Percentiles rank a stretch among this genome's conserved stretches.
phyloP scores from a whole-genome alignment of 495 filamentous ascomycete genomes.

The Aspergillus haitiensis region DNA sequence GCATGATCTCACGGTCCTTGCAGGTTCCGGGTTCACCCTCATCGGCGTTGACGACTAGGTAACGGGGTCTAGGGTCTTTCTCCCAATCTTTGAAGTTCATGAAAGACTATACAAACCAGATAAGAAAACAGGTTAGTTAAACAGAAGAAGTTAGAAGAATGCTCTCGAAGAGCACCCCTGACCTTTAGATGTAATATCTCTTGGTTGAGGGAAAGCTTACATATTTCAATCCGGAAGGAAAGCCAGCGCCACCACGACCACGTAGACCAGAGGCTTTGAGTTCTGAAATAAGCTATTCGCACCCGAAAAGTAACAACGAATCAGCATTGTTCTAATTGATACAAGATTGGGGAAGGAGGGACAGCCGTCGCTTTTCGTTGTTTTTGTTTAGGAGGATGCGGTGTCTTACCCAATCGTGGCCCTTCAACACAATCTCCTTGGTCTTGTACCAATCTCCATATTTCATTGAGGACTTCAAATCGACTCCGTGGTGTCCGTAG shows the following conservation, averaged over 20 bases:
- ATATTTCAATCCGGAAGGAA: constrained; percentile 98
- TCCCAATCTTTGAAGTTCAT: constrained; percentile 99
- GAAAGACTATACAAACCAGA: constrained; percentile 67
- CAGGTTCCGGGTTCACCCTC: constrained; percentile 98
- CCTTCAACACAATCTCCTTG: constrained; percentile 95
- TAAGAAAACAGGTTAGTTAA: constrained; percentile 11
- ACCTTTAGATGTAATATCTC: too few relatives aligned
- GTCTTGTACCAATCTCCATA: constrained; percentile 99
- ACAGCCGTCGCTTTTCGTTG: background rate
- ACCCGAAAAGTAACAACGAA: constrained; percentile 7
- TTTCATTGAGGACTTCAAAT: constrained; percentile 93
- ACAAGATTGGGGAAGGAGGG: background rate
- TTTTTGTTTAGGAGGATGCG: background rate
- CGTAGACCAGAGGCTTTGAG: constrained; percentile 94
- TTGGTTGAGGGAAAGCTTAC: constrained; percentile 48
- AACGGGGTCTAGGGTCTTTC: constrained; percentile 93
- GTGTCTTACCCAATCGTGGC: constrained; percentile 83
- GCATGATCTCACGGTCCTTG: constrained; percentile 99
- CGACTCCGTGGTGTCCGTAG: constrained; percentile 85
- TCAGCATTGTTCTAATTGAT: constrained; percentile 26
- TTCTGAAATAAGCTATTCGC: constrained; percentile 81
- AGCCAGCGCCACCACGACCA: constrained; percentile 95
- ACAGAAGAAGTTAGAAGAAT: background rate
- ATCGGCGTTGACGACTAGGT: constrained; percentile 96
- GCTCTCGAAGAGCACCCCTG: too few relatives aligned